These are phyloP conservation scores for Candida sonorensis DNA, from an alignment of 805 yeast genomes.

Conservation along the genomic window DNA sequence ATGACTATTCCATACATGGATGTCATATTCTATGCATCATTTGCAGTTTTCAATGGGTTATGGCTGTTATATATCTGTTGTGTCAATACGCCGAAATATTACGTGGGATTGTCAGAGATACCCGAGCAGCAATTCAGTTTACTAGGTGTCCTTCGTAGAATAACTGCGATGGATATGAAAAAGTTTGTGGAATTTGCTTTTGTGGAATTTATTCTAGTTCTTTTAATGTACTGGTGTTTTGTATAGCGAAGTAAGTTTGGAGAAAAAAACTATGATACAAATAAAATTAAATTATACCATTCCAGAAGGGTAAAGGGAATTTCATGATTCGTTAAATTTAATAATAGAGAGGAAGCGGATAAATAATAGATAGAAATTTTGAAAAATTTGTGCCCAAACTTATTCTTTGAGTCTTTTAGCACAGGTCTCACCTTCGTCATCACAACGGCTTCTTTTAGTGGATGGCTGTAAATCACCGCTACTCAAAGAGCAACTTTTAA, in stretches of 20 bases:
- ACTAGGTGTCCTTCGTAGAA: too few species aligned
- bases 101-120: slow-evolving; percentile 7
- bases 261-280: background rate
- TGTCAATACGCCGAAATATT: slow-evolving; percentile 1
- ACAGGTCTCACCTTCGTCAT: background rate
- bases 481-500: too few species aligned
- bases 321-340: too few species aligned
- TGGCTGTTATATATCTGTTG: slow-evolving; percentile 8
- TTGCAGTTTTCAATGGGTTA: slow-evolving; percentile 25
- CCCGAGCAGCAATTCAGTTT: too few species aligned
- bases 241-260: background rate
- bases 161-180: too few species aligned
- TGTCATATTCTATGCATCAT: slow-evolving; percentile 29
- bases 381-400: too few species aligned
- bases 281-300: too few species aligned
- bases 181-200: slow-evolving; percentile 6
- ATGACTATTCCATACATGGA: slow-evolving; percentile 39
- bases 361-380: too few species aligned
- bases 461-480: too few species aligned
- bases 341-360: too few species aligned
- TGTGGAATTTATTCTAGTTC: slow-evolving; percentile 6
- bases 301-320: too few species aligned
- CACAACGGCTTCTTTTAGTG: background rate
- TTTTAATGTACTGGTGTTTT: background rate
- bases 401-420: too few species aligned